Conservation (phyloP, 768 basidiomycete species). For the Lactarius evosmus region DNA sequence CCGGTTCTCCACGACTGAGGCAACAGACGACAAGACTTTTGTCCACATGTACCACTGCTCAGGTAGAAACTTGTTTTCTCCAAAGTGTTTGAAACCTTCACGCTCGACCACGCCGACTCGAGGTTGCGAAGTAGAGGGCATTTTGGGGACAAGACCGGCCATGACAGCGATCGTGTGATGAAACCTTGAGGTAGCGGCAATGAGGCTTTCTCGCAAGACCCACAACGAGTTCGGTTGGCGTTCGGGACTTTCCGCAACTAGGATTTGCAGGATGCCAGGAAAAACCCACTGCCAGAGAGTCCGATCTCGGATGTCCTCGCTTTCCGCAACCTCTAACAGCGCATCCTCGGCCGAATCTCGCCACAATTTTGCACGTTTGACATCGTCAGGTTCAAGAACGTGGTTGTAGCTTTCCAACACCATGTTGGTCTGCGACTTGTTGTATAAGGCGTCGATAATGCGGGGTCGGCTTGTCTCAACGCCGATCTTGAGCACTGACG, state of each 20-base stretch:
- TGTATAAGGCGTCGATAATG: constrained; percentile 54
- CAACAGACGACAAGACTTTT: constrained; percentile 81
- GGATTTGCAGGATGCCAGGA: constrained; percentile 54
- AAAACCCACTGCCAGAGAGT: constrained; percentile 73
- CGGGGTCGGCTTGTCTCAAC: constrained; percentile 35
- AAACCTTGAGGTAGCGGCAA: constrained; percentile 65
- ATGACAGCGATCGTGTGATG: constrained; percentile 69
- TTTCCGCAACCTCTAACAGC: constrained; percentile 68
- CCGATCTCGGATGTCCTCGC: constrained; percentile 60
- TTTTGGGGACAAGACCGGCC: constrained; percentile 62
- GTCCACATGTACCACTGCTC: constrained; percentile 86
- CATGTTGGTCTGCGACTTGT: constrained; percentile 42
- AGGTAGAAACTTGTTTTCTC: constrained; percentile 56
- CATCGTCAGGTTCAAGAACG: constrained; percentile 56
- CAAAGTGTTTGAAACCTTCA: constrained; percentile 50
- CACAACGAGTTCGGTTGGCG: constrained; percentile 44
- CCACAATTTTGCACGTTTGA: constrained; percentile 66
- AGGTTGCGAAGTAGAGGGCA: constrained; percentile 46
- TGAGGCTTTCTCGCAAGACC: constrained; percentile 60
- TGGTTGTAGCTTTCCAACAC: constrained; percentile 65
- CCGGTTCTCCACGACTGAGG: constrained; percentile 59
- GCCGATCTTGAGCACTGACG: constrained; percentile 30
- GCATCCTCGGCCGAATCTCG: constrained; percentile 53
- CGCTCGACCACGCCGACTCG: constrained; percentile 45
- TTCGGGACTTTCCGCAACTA: constrained; percentile 42